Conservation (phyloP, 2,329 filamentous ascomycete species). For the Colletotrichum sp. region DNA sequence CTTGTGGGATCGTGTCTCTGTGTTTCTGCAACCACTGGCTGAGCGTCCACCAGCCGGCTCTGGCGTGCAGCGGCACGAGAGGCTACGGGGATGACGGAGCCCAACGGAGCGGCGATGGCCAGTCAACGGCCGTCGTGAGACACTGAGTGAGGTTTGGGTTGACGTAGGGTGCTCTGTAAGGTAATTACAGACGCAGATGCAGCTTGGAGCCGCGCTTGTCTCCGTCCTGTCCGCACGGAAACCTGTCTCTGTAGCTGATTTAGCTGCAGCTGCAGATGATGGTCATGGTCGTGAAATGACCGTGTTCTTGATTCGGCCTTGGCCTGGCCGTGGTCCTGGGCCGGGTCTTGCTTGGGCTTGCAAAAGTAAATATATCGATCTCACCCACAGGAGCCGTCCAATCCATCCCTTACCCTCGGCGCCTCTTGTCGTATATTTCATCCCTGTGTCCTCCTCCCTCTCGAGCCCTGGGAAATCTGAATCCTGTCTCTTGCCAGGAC, state of each 20-base stretch:
- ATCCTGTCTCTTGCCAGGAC: not conserved
- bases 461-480: not conserved
- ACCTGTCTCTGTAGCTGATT: not conserved
- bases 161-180: not conserved
- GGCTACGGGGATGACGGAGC: not conserved
- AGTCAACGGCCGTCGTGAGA: conserved; percentile 17
- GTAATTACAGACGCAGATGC: not conserved
- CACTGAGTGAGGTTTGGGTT: not conserved
- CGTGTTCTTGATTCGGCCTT: not conserved
- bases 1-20: conserved; percentile 11
- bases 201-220: not conserved
- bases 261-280: not conserved
- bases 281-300: not conserved
- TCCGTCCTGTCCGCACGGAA: not conserved
- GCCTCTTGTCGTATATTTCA: conserved; percentile 15
- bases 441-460: conserved; percentile 18
- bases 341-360: conserved; percentile 1
- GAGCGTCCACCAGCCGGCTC: not conserved
- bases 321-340: not conserved
- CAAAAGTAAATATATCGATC: conserved; percentile 23
- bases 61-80: conserved; percentile 2
- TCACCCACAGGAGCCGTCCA: not conserved
- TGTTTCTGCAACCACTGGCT: conserved; percentile 16
- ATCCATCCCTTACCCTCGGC: conserved; percentile 10
- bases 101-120: conserved; percentile 1